Conservation (phyloP, 1,284 basidiomycete species). For the Malassezia caprae region DNA sequence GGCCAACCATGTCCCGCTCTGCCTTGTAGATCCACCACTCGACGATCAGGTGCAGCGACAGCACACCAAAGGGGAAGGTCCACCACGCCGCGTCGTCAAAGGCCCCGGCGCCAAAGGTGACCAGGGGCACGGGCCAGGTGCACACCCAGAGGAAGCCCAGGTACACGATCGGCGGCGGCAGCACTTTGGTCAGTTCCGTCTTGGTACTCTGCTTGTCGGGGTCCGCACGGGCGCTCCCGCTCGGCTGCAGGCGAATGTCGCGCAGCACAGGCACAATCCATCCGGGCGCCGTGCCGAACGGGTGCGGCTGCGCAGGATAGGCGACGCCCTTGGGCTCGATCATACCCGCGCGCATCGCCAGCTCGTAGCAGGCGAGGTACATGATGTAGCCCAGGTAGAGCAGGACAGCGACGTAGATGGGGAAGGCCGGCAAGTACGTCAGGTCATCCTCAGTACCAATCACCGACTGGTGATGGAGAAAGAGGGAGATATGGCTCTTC, state of each 20-base stretch:
- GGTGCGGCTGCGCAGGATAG: conserved; percentile 35
- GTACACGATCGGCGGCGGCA: conserved; percentile 35
- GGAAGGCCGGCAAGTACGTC: conserved; percentile 41
- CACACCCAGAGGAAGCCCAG: conserved; percentile 33
- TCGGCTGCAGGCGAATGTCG: conserved; percentile 31
- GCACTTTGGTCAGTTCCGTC: conserved; percentile 16
- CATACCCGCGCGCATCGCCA: conserved; percentile 20
- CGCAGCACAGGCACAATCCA: conserved; percentile 35
- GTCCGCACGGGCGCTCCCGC: conserved; percentile 18
- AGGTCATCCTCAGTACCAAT: conserved; percentile 43
- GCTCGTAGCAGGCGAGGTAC: conserved; percentile 23
- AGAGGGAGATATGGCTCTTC: conserved; percentile 40
- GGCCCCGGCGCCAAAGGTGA: conserved; percentile 45
- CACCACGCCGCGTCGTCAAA: conserved; percentile 45
- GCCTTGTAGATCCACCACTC: conserved; percentile 34
- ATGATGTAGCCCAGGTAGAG: conserved; percentile 28
- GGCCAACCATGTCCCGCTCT: conserved; percentile 31
- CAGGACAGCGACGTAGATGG: conserved; percentile 32
- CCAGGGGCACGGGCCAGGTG: conserved; percentile 30
- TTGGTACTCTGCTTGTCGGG: conserved; percentile 15
- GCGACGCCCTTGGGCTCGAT: conserved; percentile 13
- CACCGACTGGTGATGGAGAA: conserved; percentile 28
- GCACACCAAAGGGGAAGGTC: conserved; percentile 27
- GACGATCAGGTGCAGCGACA: conserved; percentile 21
- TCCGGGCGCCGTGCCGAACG: conserved; percentile 40